Evolutionary conservation across 768 basidiomycete genomes (phyloP).

Genomic region (Phlebiopsis flavidoalba): DNA sequence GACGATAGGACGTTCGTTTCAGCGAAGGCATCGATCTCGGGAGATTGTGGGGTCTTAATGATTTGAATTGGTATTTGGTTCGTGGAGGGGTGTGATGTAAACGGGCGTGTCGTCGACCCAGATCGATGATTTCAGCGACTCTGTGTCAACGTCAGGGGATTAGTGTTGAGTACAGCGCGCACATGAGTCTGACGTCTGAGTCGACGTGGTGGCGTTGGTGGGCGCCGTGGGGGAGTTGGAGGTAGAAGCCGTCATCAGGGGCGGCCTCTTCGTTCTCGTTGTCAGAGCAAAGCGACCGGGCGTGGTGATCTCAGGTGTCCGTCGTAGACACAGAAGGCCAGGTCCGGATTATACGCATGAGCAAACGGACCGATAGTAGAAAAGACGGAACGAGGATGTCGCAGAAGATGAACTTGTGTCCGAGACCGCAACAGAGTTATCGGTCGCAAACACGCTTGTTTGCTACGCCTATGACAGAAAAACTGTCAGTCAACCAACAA

Average conservation of each 20-base stretch:
- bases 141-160: background rate
- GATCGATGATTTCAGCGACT: conserved; percentile 16
- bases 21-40: conserved; percentile 6
- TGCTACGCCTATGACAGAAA: background rate
- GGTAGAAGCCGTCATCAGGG: conserved; percentile 42
- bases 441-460: conserved; percentile 10
- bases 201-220: conserved; percentile 1
- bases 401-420: conserved; percentile 14
- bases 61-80: background rate
- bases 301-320: conserved; percentile 43
- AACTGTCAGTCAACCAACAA: background rate
- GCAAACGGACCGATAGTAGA: conserved; percentile 5
- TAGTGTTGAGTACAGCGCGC: background rate
- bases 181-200: background rate
- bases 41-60: background rate
- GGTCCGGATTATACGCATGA: conserved; percentile 15
- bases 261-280: conserved; percentile 51
- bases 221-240: conserved; percentile 22
- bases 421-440: conserved; percentile 4
- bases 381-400: conserved; percentile 10
- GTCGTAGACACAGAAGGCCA: conserved; percentile 31
- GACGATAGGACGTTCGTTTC: no score
- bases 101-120: conserved; percentile 10
- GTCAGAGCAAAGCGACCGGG: conserved; percentile 75
- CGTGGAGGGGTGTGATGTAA: background rate